A percentile compares a stretch with the other conserved stretches of the same genome.
Evolutionary conservation across 1,139 yeast genomes (phyloP).

Genomic region (Kodamaea arcana): DNA sequence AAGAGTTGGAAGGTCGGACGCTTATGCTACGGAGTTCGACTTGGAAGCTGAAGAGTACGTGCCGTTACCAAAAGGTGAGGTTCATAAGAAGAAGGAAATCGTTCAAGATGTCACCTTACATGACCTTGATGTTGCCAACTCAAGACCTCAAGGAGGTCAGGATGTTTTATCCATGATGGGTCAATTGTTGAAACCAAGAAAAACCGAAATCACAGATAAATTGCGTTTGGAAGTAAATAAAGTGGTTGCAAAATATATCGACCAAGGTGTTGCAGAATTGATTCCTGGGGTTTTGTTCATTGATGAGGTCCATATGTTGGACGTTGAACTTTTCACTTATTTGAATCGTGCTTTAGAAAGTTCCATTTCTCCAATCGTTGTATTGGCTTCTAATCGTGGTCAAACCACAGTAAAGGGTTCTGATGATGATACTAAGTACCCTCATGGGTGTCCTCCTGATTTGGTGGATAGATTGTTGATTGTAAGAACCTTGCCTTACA

Average conservation of each 20-base stretch:
- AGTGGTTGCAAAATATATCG: constrained; percentile 93
- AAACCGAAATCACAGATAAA: constrained; percentile 98
- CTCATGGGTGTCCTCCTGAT: constrained; percentile 97
- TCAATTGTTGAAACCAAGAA: constrained; percentile 89
- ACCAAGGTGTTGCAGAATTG: constrained; percentile 96
- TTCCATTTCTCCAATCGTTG: constrained; percentile 88
- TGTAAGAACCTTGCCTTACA: constrained; percentile 86
- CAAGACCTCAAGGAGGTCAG: constrained; percentile 98
- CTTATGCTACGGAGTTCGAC: constrained; percentile 97
- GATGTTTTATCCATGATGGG: constrained; percentile 99
- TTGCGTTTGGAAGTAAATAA: constrained; percentile 89
- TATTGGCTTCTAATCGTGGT: constrained; percentile 93
- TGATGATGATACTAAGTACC: constrained; percentile 64
- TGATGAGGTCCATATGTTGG: constrained; percentile 97
- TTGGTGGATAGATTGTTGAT: constrained; percentile 85
- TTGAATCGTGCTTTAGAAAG: constrained; percentile 91
- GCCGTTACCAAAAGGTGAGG: constrained; percentile 97
- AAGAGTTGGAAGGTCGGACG: constrained; percentile 96
- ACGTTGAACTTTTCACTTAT: constrained; percentile 91
- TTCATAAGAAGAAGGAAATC: constrained; percentile 95
- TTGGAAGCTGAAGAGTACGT: constrained; percentile 98
- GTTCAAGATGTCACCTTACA: constrained; percentile 97
- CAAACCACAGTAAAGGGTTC: constrained; percentile 89
- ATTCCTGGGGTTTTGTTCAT: constrained; percentile 97
- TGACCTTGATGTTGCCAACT: constrained; percentile 93